Evolutionary conservation across 768 basidiomycete species (phyloP), one percentile per base, ranked within the genome.

Genomic region (Tricholoma terreum): DNA sequence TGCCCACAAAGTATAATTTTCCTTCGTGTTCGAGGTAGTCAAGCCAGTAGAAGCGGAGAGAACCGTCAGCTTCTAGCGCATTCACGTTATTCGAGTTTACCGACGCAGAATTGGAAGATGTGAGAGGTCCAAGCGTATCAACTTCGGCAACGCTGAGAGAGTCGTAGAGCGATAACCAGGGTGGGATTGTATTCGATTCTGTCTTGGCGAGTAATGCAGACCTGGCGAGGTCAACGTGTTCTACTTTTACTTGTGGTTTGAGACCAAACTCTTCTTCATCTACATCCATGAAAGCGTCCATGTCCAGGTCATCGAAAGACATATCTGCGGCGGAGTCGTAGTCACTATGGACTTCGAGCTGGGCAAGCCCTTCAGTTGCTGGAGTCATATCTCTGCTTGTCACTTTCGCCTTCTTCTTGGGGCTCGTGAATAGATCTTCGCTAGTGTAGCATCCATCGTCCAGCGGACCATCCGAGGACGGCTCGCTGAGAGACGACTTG

Each of bases 1-100:
- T 98, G 6, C 97, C 97, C 43, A 92, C 83, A 61, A 99, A 89
- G 68, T 92, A 89, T 3, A 99, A 76, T 58, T 82, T 84, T 14
- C 94, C 96, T 14, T 89, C 83, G 49, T 84, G 81, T 68, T 98
- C 94, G 33, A 95, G 84, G 65, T 93, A 93, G 67, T 99, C 97
- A 19, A 98, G 77, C 97, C 97, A 99, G 77, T 88, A 99, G 78
- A 99, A 94, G 24, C 82, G 83, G 12, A 98, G 74, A 3, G 86
- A 89, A 1, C 92, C 94, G 61, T 97, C 93, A 4, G 82, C 74
- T 66, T 98, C 92, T 2, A 94, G 78, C 0, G 87, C 87, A 40
- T 81, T 80, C 6, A 85, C 61, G 19, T 77, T 67, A 67, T 65
- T 67, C 50, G 77, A 58, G 50, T 80, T 74, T 46, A 67, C 60